Percentiles rank a stretch among this genome's conserved stretches.
phyloP scores from a whole-genome alignment of 306 rosid species.

The Styphnolobium japonicum region DNA sequence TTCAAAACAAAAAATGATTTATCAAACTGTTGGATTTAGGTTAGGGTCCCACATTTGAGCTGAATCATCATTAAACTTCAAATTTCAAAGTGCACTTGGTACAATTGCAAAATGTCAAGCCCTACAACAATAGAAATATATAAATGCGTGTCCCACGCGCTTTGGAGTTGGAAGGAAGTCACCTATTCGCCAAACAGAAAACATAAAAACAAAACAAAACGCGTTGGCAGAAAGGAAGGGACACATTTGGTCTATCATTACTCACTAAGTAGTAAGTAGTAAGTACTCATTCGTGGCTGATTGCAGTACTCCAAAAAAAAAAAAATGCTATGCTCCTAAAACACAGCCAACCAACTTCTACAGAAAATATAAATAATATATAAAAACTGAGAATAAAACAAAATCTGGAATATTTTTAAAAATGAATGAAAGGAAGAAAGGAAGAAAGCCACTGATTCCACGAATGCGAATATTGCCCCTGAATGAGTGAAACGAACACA shows the following conservation, averaged over 20 bases:
- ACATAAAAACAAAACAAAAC: neutral
- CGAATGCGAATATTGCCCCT: conserved; percentile 20
- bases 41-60: neutral
- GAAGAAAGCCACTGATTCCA: conserved; percentile 19
- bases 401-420: conserved; percentile 5
- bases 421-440: neutral
- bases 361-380: neutral
- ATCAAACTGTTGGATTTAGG: neutral
- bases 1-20: neutral
- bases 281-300: neutral
- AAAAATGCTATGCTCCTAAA: neutral
- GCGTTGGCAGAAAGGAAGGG: conserved; percentile 19
- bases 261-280: neutral
- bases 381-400: neutral
- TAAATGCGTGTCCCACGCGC: conserved; percentile 1
- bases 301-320: neutral
- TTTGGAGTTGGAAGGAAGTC: neutral
- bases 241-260: neutral
- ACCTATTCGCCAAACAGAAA: neutral
- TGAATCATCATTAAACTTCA: neutral
- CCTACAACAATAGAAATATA: neutral
- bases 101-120: neutral
- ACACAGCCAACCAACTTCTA: neutral
- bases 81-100: neutral
- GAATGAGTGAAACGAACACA: conserved; percentile 16